Conservation (phyloP, 2,329 filamentous ascomycete species). For the Penicillium sp. region DNA sequence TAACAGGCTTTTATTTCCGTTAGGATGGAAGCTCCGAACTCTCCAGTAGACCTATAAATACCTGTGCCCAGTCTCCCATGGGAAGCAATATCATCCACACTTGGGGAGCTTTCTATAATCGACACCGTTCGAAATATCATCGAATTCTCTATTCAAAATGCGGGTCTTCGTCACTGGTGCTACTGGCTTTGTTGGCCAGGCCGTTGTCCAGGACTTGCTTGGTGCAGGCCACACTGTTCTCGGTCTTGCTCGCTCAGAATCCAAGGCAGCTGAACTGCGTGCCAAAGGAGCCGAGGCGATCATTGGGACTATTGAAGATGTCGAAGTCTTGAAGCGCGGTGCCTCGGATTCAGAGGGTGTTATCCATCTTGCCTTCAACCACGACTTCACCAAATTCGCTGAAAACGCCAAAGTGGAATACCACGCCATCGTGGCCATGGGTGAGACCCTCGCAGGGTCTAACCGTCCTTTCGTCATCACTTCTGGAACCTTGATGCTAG, state of each 20-base stretch:
- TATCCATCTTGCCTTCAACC: slow-evolving; percentile 45
- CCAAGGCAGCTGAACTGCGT: slow-evolving; percentile 27
- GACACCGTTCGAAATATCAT: not conserved
- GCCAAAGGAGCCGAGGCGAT: slow-evolving; percentile 34
- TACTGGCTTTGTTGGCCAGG: slow-evolving; percentile 45
- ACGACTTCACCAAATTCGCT: slow-evolving; percentile 41
- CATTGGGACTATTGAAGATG: slow-evolving; percentile 37
- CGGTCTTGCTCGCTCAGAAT: slow-evolving; percentile 41
- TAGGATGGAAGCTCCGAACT: not conserved
- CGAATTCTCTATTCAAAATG: slow-evolving; percentile 6
- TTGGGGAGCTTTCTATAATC: not conserved
- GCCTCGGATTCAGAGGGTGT: slow-evolving; percentile 37
- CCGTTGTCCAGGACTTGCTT: slow-evolving; percentile 41
- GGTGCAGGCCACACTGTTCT: slow-evolving; percentile 41
- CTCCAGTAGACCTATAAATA: not conserved
- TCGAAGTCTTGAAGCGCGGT: slow-evolving; percentile 32
- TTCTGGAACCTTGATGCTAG: slow-evolving; percentile 35
- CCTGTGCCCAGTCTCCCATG: not conserved
- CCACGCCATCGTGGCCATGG: slow-evolving; percentile 39
- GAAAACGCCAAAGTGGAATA: slow-evolving; percentile 30
- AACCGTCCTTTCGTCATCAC: slow-evolving; percentile 38
- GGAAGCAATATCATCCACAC: not conserved
- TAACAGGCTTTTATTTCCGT: not conserved
- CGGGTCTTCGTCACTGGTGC: slow-evolving; percentile 38
- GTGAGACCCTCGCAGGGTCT: slow-evolving; percentile 29